A percentile compares a stretch with the other conserved stretches of the same genome.
Conservation (phyloP, 116 monocot genomes). For the Trichopus zeylanicus region DNA sequence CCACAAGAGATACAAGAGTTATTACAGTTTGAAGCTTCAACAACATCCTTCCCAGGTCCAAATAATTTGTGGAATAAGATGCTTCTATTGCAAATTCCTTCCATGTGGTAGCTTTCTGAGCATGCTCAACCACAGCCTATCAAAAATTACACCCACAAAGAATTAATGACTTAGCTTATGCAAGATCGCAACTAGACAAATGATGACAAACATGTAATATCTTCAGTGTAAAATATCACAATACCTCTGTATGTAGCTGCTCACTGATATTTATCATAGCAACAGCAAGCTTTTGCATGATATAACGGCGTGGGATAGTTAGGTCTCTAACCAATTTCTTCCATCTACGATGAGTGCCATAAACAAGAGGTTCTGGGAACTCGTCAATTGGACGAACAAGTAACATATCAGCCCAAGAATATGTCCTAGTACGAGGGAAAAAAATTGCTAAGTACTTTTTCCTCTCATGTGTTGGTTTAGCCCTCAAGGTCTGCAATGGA, state of each 20-base stretch:
- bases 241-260: conserved; percentile 76
- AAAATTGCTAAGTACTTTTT: conserved; percentile 76
- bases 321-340: conserved; percentile 71
- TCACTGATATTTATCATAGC: conserved; percentile 80
- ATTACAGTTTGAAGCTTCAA: conserved; percentile 82
- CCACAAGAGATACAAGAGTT: background rate
- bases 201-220: conserved; percentile 3
- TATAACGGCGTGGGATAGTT: conserved; percentile 52
- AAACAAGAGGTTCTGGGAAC: conserved; percentile 62
- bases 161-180: conserved; percentile 5
- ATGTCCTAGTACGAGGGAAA: conserved; percentile 78
- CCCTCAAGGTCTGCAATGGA: conserved; percentile 72
- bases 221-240: conserved; percentile 1
- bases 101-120: conserved; percentile 60
- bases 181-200: conserved; percentile 6
- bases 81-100: conserved; percentile 84
- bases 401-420: conserved; percentile 80
- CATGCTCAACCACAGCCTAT: conserved; percentile 79
- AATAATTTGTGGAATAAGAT: conserved; percentile 58
- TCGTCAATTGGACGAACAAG: conserved; percentile 69
- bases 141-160: background rate
- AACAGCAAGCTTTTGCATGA: conserved; percentile 82
- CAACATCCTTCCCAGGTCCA: conserved; percentile 84
- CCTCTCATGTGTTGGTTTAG: conserved; percentile 89
- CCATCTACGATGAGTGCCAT: conserved; percentile 72